These are phyloP conservation scores for Tremella mesenterica DNA, from an alignment of 768 basidiomycete species.

Conservation along the genomic window DNA sequence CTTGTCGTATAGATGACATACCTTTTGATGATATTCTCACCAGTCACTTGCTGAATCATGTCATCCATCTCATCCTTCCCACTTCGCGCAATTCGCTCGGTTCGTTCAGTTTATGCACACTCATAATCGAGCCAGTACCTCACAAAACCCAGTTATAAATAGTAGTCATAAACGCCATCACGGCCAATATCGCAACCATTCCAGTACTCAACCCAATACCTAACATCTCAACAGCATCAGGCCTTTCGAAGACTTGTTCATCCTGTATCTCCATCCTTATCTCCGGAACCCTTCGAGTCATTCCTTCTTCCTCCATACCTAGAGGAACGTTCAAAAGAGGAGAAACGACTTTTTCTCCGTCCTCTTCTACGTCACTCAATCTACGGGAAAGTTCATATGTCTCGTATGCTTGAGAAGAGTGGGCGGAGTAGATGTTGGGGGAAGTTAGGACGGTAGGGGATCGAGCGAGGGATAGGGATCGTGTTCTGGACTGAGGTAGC, in stretches of 20 bases:
- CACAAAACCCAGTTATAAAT: constrained; percentile 39
- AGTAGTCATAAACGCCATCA: constrained; percentile 35
- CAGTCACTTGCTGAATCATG: too few relatives aligned
- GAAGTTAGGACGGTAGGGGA: constrained; percentile 6
- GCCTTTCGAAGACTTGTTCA: constrained; percentile 26
- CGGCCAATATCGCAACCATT: constrained; percentile 21
- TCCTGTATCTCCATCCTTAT: constrained; percentile 8
- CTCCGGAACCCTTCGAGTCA: neutral
- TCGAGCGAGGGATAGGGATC: constrained; percentile 10
- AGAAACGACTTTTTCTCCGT: neutral
- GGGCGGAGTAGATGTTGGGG: neutral
- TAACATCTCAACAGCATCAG: constrained; percentile 23
- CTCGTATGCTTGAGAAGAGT: too few relatives aligned
- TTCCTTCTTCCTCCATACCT: neutral
- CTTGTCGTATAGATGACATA: too few relatives aligned
- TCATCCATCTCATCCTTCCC: too few relatives aligned
- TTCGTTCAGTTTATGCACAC: too few relatives aligned
- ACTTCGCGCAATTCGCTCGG: too few relatives aligned
- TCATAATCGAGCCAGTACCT: too few relatives aligned
- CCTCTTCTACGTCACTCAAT: neutral
- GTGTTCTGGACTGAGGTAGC: neutral
- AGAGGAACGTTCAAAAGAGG: too few relatives aligned
- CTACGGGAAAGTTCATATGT: too few relatives aligned
- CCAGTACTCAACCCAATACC: constrained; percentile 18
- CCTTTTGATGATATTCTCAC: too few relatives aligned